Evolutionary conservation across 371 early-diverging fungal species (phyloP).

Genomic region (Mucor racemosus): DNA sequence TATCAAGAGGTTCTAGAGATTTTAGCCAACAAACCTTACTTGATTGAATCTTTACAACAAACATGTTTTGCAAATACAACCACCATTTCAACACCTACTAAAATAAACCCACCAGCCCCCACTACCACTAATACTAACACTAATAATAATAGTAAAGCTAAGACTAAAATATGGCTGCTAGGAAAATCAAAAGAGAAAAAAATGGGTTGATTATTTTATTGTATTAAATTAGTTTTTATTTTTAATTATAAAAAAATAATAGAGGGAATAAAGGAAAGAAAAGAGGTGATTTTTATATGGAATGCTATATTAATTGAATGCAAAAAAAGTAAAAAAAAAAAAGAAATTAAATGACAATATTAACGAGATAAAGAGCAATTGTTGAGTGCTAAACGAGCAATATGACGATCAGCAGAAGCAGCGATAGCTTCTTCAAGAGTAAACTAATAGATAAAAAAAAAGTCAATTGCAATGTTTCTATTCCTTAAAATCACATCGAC

Average conservation of each 20-base stretch:
- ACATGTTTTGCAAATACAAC: constrained; percentile 5
- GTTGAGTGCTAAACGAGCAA: constrained; percentile 46
- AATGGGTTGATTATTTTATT: constrained; percentile 2
- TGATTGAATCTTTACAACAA: constrained; percentile 4
- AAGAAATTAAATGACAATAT: not conserved
- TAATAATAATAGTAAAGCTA: not conserved
- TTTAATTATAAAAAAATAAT: constrained; percentile 1
- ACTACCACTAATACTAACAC: not conserved
- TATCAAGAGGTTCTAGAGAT: constrained; percentile 51
- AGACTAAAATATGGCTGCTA: not conserved
- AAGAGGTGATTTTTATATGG: not conserved
- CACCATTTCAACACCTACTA: not conserved
- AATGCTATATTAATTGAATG: not conserved
- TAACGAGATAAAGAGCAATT: constrained; percentile 26
- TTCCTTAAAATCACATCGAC: not conserved
- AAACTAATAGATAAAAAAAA: constrained; percentile 24
- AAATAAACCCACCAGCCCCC: not conserved
- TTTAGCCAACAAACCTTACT: constrained; percentile 40
- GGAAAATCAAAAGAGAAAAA: not conserved
- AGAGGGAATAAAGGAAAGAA: constrained; percentile 1
- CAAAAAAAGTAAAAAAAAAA: constrained; percentile 4
- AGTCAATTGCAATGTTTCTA: not conserved
- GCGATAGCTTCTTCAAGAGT: constrained; percentile 40
- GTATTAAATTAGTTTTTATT: not conserved
- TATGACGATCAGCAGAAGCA: constrained; percentile 44